Evolutionary conservation across 768 basidiomycete species (phyloP).

Genomic region (Termitomyces sp.): DNA sequence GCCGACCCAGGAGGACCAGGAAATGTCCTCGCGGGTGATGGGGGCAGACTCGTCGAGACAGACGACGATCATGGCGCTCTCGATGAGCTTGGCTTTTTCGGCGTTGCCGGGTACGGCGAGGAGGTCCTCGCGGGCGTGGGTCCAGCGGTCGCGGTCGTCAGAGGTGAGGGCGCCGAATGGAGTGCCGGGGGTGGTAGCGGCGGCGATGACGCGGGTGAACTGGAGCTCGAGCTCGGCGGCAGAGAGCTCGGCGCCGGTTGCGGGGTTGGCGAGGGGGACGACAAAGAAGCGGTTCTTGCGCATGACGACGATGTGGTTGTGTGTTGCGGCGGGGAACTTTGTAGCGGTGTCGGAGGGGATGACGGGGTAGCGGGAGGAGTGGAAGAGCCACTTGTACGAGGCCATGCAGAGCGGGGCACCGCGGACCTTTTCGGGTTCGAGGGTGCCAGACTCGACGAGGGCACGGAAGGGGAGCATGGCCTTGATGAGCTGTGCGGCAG

Average conservation of each 20-base stretch:
- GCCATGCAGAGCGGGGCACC: conserved; percentile 81
- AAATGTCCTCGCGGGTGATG: conserved; percentile 73
- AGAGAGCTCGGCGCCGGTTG: conserved; percentile 64
- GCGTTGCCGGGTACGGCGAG: conserved; percentile 56
- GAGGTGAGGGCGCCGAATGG: conserved; percentile 81
- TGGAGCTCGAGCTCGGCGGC: conserved; percentile 83
- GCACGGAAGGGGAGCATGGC: conserved; percentile 82
- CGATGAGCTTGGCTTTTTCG: conserved; percentile 68
- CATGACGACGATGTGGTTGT: conserved; percentile 89
- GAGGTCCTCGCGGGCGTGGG: conserved; percentile 63
- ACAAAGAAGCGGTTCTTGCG: conserved; percentile 90
- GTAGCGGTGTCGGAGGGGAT: conserved; percentile 77
- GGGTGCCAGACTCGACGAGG: conserved; percentile 68
- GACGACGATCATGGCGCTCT: conserved; percentile 85
- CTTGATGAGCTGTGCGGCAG: conserved; percentile 78
- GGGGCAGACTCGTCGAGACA: conserved; percentile 82
- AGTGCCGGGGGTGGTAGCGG: conserved; percentile 39
- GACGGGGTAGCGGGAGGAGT: conserved; percentile 82
- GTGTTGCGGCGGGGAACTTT: conserved; percentile 66
- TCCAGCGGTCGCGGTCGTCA: conserved; percentile 89
- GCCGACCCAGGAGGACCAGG: conserved; percentile 84
- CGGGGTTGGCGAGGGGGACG: conserved; percentile 57
- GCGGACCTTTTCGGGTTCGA: conserved; percentile 85
- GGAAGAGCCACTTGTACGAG: conserved; percentile 98
- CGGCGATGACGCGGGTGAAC: conserved; percentile 59